phyloP scores from a whole-genome alignment of 1,284 basidiomycete genomes.

The Peniophora sp. region DNA sequence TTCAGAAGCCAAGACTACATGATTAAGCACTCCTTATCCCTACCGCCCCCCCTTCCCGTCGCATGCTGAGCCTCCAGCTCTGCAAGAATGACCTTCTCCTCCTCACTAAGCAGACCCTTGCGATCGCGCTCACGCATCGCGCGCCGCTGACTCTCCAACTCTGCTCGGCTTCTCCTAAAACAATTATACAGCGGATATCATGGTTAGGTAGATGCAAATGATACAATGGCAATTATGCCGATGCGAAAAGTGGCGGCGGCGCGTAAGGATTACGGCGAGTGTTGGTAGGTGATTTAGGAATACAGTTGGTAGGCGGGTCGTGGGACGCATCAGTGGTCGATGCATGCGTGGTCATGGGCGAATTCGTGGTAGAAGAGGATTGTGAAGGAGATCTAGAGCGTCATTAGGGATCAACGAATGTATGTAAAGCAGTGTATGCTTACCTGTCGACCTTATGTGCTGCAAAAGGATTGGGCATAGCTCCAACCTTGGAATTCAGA shows the following conservation, averaged over 20 bases:
- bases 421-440: constrained; percentile 24
- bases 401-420: constrained; percentile 59
- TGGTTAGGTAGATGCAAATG: background rate
- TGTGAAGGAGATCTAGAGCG: constrained; percentile 37
- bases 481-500: constrained; percentile 8
- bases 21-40: constrained; percentile 43
- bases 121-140: constrained; percentile 61
- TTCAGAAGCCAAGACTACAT: constrained; percentile 32
- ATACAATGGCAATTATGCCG: constrained; percentile 37
- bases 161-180: constrained; percentile 59
- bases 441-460: constrained; percentile 61
- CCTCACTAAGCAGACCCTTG: constrained; percentile 47
- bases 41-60: constrained; percentile 14
- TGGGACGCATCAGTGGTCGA: constrained; percentile 8
- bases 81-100: constrained; percentile 56
- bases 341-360: constrained; percentile 8
- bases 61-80: constrained; percentile 31
- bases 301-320: constrained; percentile 16
- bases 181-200: too few species aligned
- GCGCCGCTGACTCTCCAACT: constrained; percentile 55
- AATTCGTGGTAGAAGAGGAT: constrained; percentile 12
- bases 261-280: constrained; percentile 34
- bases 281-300: constrained; percentile 13
- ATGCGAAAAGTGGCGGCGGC: constrained; percentile 56
- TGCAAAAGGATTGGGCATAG: constrained; percentile 37